Conservation (phyloP, 148 eudicot genomes). For the Rhododendron vialii region DNA sequence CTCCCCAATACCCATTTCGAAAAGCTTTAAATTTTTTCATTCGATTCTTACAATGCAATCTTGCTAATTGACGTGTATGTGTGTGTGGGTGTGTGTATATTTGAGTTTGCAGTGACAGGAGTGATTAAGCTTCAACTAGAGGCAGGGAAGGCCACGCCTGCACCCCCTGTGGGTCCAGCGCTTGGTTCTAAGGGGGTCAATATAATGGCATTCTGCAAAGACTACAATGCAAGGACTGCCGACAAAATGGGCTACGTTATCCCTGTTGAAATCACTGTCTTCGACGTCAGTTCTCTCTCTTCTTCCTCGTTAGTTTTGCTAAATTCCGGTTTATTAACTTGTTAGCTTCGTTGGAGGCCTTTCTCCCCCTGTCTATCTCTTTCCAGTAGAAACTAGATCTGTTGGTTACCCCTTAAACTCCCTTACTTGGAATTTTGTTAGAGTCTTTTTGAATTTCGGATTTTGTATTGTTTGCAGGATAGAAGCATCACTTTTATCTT, state of each 20-base stretch:
- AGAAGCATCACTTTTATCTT: conserved; percentile 87
- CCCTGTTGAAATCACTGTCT: conserved; percentile 96
- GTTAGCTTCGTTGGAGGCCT: neutral
- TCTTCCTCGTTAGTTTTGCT: neutral
- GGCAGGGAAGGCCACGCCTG: conserved; percentile 97
- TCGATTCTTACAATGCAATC: neutral
- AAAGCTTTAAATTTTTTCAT: neutral
- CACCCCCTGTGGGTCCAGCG: conserved; percentile 98
- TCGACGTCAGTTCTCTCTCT: conserved; percentile 36
- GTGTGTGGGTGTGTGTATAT: neutral
- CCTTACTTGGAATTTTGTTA: neutral
- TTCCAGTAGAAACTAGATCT: neutral
- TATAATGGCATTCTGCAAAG: conserved; percentile 91
- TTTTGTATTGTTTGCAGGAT: conserved; percentile 45
- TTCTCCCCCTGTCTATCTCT: neutral
- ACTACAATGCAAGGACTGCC: conserved; percentile 93
- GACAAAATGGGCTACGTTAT: conserved; percentile 87
- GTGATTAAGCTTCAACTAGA: conserved; percentile 87
- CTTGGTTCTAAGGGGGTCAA: conserved; percentile 96
- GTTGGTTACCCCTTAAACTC: neutral
- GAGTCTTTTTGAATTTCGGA: neutral
- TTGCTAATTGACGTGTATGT: neutral
- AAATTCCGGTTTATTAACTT: neutral
- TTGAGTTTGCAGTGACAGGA: conserved; percentile 62
- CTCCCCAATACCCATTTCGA: neutral